Conservation (phyloP, 768 basidiomycete species). For the Inosperma sp. region DNA sequence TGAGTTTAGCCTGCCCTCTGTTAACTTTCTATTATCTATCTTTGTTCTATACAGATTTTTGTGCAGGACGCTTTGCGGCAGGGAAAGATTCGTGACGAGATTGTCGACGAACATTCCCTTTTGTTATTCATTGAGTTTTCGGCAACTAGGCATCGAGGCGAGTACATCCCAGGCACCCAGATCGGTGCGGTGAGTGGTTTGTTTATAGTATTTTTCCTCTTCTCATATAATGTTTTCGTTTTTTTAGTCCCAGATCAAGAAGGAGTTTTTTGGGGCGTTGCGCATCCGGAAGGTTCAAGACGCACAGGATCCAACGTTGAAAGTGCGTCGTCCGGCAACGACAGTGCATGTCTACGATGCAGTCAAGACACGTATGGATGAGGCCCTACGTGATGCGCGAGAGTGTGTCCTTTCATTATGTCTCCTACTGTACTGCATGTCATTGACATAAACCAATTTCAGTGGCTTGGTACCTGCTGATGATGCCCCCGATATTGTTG, state of each 20-base stretch:
- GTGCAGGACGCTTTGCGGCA: neutral
- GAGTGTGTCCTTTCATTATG: slow-evolving; percentile 7
- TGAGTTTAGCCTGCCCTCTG: slow-evolving; percentile 4
- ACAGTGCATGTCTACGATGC: slow-evolving; percentile 15
- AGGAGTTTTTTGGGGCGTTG: neutral
- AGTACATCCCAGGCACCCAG: slow-evolving; percentile 14
- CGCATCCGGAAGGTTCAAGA: too few relatives aligned
- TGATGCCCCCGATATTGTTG: slow-evolving; percentile 24
- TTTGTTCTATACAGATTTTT: slow-evolving; percentile 1
- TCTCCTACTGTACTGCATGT: neutral
- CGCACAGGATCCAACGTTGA: too few relatives aligned
- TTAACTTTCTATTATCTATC: neutral
- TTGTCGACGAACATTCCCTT: slow-evolving; percentile 20
- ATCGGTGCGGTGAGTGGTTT: slow-evolving; percentile 17
- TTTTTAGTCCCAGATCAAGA: neutral
- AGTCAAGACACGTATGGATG: slow-evolving; percentile 20
- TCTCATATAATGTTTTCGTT: neutral
- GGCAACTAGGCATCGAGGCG: slow-evolving; percentile 12
- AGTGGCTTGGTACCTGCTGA: slow-evolving; percentile 20
- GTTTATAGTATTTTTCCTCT: neutral
- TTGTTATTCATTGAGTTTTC: slow-evolving; percentile 14
- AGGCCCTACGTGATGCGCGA: slow-evolving; percentile 11
- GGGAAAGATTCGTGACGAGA: slow-evolving; percentile 13
- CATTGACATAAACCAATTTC: neutral
- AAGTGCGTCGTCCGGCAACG: too few relatives aligned